Evolutionary conservation across 108 stramenopile genomes (phyloP).

Genomic region (Pseudonitzschia multistriata): DNA sequence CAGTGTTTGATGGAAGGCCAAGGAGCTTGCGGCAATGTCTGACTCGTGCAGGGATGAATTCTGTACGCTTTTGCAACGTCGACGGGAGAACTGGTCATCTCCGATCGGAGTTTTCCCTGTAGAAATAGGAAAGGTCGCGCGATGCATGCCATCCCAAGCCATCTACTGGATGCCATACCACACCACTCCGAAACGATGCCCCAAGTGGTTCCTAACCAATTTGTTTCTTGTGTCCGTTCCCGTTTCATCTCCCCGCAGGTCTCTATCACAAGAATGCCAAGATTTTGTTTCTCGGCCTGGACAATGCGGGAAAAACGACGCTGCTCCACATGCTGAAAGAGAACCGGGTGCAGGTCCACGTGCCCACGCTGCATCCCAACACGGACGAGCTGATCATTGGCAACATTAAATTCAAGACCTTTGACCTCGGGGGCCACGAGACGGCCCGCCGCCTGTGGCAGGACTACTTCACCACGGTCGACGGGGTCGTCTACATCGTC

Average conservation of each 20-base stretch:
- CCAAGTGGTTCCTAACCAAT: neutral
- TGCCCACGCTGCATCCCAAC: conserved; percentile 64
- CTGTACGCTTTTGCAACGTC: too few species aligned
- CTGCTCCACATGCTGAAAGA: conserved; percentile 53
- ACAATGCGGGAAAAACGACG: conserved; percentile 99
- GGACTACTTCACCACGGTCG: conserved; percentile 48
- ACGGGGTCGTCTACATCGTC: conserved; percentile 52
- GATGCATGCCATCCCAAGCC: too few species aligned
- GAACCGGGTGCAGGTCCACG: conserved; percentile 39
- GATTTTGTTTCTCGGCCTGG: conserved; percentile 97
- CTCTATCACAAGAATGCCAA: conserved; percentile 99
- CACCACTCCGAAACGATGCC: too few species aligned
- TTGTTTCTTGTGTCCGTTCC: neutral
- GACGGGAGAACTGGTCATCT: too few species aligned
- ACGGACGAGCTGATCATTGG: conserved; percentile 39
- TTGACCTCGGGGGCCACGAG: conserved; percentile 72
- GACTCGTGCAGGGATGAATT: too few species aligned
- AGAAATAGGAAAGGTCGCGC: too few species aligned
- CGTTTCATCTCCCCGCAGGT: conserved; percentile 47
- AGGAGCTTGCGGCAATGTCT: too few species aligned
- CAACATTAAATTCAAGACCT: conserved; percentile 52
- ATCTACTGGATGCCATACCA: too few species aligned
- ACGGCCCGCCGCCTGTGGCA: conserved; percentile 62
- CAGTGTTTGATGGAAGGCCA: too few species aligned
- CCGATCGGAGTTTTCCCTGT: too few species aligned